These are phyloP conservation scores for Aethionema arabicum DNA, from an alignment of 345 rosid species.

Conservation along the genomic window DNA sequence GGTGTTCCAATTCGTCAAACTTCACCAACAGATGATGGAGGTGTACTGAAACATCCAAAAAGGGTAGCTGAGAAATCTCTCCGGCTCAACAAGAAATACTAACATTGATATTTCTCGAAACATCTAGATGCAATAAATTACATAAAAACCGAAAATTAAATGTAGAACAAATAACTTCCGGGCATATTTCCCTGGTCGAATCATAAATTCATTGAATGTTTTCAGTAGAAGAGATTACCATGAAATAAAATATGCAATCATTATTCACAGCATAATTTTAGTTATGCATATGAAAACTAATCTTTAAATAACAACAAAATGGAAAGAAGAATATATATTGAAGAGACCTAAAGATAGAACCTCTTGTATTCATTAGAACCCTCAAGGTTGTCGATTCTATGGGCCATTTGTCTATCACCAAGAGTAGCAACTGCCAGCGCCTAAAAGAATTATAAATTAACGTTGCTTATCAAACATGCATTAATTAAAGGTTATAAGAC, in stretches of 20 bases:
- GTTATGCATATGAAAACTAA: background rate
- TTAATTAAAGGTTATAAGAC: no score
- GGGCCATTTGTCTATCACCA: conserved; percentile 98
- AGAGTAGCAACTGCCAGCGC: conserved; percentile 94
- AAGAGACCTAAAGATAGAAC: conserved; percentile 92
- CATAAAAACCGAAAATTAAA: background rate
- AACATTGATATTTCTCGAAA: conserved; percentile 14
- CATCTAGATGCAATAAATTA: background rate
- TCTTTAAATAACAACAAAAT: conserved; percentile 21
- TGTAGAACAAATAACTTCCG: background rate
- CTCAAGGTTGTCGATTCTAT: conserved; percentile 84
- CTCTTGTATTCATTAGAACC: conserved; percentile 83
- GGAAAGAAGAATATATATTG: conserved; percentile 20
- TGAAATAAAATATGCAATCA: background rate
- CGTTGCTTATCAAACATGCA: conserved; percentile 5
- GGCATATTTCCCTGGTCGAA: background rate
- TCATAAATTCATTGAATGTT: background rate
- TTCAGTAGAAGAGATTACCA: background rate
- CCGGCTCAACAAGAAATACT: conserved; percentile 15
- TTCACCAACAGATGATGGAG: conserved; percentile 98
- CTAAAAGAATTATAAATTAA: conserved; percentile 46
- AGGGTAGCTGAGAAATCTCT: conserved; percentile 19
- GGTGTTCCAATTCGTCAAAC: conserved; percentile 98
- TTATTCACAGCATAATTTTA: background rate
- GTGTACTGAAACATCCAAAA: conserved; percentile 62